Conservation (phyloP, 1,139 yeast genomes). For the Yamadazyma pseudoaaseri region DNA sequence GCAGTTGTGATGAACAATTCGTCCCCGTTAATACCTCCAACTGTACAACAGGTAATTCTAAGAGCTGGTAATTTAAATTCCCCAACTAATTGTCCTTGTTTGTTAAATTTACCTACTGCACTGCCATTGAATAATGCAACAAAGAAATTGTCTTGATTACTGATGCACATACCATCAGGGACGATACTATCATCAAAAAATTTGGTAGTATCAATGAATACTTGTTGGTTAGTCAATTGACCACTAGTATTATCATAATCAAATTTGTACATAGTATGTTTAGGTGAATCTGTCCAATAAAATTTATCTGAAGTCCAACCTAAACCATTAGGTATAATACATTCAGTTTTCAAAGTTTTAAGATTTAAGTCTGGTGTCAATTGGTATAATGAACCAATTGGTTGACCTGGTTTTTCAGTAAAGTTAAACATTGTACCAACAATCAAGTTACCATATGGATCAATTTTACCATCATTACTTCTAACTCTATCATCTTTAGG, state of each 20-base stretch:
- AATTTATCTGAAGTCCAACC: slow-evolving; percentile 60
- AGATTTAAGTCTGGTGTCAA: slow-evolving; percentile 32
- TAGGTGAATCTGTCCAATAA: slow-evolving; percentile 73
- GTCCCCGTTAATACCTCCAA: slow-evolving; percentile 62
- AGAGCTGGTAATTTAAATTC: slow-evolving; percentile 59
- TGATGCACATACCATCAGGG: slow-evolving; percentile 81
- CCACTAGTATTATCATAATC: slow-evolving; percentile 55
- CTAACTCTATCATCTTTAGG: slow-evolving; percentile 46
- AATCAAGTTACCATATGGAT: slow-evolving; percentile 68
- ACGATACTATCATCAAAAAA: slow-evolving; percentile 39
- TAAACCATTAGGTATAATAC: slow-evolving; percentile 73
- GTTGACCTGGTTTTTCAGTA: slow-evolving; percentile 13
- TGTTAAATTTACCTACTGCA: slow-evolving; percentile 52
- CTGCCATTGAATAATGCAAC: slow-evolving; percentile 67
- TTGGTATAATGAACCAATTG: slow-evolving; percentile 46
- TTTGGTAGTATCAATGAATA: slow-evolving; percentile 41
- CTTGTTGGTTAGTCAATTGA: slow-evolving; percentile 38
- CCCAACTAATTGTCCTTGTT: slow-evolving; percentile 51
- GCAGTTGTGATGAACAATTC: slow-evolving; percentile 73
- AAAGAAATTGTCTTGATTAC: slow-evolving; percentile 61
- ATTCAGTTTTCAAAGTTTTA: slow-evolving; percentile 31
- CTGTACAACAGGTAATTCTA: slow-evolving; percentile 65
- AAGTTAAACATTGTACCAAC: slow-evolving; percentile 75
- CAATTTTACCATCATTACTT: slow-evolving; percentile 73
- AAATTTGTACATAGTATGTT: slow-evolving; percentile 56